Evolutionary conservation across 2,329 filamentous ascomycete species (phyloP), one percentile per base, ranked within the genome.

Genomic region (Penicillium capsulatum): DNA sequence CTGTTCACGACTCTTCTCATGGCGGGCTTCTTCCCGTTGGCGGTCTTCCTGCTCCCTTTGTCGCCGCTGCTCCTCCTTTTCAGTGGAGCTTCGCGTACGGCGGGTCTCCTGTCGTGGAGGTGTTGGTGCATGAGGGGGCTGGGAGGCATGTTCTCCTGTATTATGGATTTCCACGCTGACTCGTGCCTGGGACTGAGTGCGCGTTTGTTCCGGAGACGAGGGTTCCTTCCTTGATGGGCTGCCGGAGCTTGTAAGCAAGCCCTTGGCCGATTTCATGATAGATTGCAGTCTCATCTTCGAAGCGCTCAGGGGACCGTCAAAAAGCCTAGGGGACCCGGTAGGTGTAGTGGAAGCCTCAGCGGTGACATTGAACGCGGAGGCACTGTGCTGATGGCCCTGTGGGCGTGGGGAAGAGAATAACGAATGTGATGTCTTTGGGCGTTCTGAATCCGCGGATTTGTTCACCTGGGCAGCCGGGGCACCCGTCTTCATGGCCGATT

Each of bases 221-320:
- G 69, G 70, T 46, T 81, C 78, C 44, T 79, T 59, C 50, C 76
- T 80, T 2, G 75, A 75, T 31, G 79, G 74, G 31, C 74, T 71
- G 42, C 74, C 79, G 46, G 76, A 91, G 51, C 85, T 94, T 13
- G 84, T 87, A 47, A 96, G 83, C 34, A 96, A 77, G 10, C 84
- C 86, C 63, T 86, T 91, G 3, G 90, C 92, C 39, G 83, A 86
- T 65, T 89, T 90, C 54, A 96, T 73, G 44, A 95, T 89, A 7
- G 90, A 94, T 32, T 91, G 94, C 33, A 97, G 73, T 61, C 89
- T 94, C 58, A 86, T 87, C 69, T 95, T 97, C 17, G 92, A 90
- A 36, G 92, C 88, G 64, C 90, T 95, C 43, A 96, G 66, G 4
- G 88, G 88, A 42, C 84, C 91, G 51, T 94, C 89, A 69, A 62